Evolutionary conservation across 1,284 basidiomycete genomes (phyloP).

Genomic region (Moniliella sp.): DNA sequence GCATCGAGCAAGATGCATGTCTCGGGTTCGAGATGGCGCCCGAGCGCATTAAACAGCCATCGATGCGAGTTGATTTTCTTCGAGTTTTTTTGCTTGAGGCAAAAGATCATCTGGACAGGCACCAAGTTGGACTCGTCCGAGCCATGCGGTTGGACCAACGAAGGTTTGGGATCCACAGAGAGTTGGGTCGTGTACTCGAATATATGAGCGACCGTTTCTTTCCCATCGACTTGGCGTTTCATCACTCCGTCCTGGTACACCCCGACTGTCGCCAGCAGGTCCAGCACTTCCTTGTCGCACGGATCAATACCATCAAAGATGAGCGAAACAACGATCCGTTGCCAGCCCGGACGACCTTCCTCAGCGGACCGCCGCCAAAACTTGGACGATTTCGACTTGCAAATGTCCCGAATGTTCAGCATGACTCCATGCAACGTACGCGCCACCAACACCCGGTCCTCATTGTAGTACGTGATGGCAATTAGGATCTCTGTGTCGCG

Average conservation of each 20-base stretch:
- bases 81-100: constrained; percentile 11
- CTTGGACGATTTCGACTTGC: constrained; percentile 78
- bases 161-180: constrained; percentile 7
- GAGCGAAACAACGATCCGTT: constrained; percentile 60
- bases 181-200: constrained; percentile 12
- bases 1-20: constrained; percentile 76
- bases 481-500: constrained; percentile 82
- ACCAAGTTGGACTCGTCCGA: constrained; percentile 38
- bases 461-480: constrained; percentile 46
- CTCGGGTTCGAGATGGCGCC: constrained; percentile 47
- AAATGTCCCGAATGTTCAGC: constrained; percentile 93
- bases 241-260: constrained; percentile 8
- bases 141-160: too few relatives aligned
- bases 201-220: constrained; percentile 4
- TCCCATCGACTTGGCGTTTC: constrained; percentile 4
- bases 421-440: constrained; percentile 74
- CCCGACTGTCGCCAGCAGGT: constrained; percentile 35
- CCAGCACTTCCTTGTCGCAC: constrained; percentile 55
- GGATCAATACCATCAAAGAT: constrained; percentile 83
- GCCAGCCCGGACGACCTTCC: constrained; percentile 49
- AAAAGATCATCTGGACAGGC: constrained; percentile 6
- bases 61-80: constrained; percentile 26
- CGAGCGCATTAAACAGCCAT: constrained; percentile 27
- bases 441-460: constrained; percentile 61
- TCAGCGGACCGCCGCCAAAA: constrained; percentile 49